Conservation (phyloP, 495 filamentous ascomycete species). For the Hypoxylon perforatum region DNA sequence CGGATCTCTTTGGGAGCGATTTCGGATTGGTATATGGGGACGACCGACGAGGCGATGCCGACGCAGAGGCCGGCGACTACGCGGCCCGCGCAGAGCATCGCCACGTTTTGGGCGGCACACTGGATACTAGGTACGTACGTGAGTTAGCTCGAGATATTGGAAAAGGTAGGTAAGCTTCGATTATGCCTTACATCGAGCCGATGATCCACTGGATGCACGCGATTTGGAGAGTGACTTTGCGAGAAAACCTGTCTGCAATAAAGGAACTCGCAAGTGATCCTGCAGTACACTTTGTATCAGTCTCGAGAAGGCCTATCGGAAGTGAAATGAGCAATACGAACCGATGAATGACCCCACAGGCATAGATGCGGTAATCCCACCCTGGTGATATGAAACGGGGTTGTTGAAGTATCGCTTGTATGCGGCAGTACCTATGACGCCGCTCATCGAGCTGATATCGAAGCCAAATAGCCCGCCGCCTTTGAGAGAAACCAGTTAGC, state of each 20-base stretch:
- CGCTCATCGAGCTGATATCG: constrained; percentile 77
- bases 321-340: neutral
- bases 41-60: constrained; percentile 78
- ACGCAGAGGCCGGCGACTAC: constrained; percentile 78
- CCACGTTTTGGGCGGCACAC: constrained; percentile 68
- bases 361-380: constrained; percentile 75
- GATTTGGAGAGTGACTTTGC: constrained; percentile 76
- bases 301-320: neutral
- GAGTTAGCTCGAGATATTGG: neutral
- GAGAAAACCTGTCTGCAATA: constrained; percentile 74
- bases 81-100: constrained; percentile 74
- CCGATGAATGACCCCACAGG: constrained; percentile 79
- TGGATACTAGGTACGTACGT: constrained; percentile 56
- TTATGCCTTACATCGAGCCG: constrained; percentile 65
- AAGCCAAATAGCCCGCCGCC: constrained; percentile 78
- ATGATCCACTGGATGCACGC: constrained; percentile 75
- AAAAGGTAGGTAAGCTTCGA: neutral
- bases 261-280: constrained; percentile 72
- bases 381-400: constrained; percentile 66
- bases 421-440: constrained; percentile 69
- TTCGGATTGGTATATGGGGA: constrained; percentile 84
- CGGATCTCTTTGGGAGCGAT: constrained; percentile 82
- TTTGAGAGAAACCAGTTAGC: no score
- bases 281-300: neutral
- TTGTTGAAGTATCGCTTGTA: constrained; percentile 72